Conservation (phyloP, 2,329 filamentous ascomycete genomes). For the Diaporthe longicolla region DNA sequence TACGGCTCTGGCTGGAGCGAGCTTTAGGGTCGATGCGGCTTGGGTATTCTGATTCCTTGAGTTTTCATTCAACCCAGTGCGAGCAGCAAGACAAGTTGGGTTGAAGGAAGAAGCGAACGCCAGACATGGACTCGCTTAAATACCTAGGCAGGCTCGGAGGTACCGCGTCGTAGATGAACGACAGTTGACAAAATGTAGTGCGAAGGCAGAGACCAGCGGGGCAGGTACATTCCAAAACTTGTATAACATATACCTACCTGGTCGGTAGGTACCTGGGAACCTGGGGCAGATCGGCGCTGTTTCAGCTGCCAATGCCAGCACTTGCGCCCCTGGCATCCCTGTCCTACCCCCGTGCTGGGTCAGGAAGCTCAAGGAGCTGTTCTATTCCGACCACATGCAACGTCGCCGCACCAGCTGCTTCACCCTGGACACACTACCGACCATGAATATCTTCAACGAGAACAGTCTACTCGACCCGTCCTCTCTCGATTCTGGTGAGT, state of each 20-base stretch:
- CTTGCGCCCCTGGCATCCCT: neutral
- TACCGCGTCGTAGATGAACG: too few relatives aligned
- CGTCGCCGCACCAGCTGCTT: conserved; percentile 37
- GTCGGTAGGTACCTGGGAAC: neutral
- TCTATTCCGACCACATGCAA: conserved; percentile 39
- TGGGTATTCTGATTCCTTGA: too few relatives aligned
- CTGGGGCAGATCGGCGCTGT: neutral
- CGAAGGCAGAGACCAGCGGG: too few relatives aligned
- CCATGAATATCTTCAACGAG: conserved; percentile 42
- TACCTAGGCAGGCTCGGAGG: too few relatives aligned
- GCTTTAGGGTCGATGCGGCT: too few relatives aligned
- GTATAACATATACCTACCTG: too few relatives aligned
- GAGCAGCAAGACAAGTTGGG: too few relatives aligned
- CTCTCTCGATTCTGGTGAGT: conserved; percentile 46
- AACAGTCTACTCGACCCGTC: conserved; percentile 41
- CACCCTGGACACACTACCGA: neutral
- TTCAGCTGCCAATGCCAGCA: neutral
- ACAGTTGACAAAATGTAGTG: neutral
- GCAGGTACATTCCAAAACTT: neutral
- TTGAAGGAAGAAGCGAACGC: too few relatives aligned
- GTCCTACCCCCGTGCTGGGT: neutral
- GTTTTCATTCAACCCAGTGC: too few relatives aligned
- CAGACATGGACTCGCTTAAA: too few relatives aligned
- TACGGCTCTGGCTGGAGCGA: too few relatives aligned
- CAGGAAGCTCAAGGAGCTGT: conserved; percentile 14